Evolutionary conservation across 129 eudicot genomes (phyloP).

Genomic region (Pseudognaphalium luteoalbum): DNA sequence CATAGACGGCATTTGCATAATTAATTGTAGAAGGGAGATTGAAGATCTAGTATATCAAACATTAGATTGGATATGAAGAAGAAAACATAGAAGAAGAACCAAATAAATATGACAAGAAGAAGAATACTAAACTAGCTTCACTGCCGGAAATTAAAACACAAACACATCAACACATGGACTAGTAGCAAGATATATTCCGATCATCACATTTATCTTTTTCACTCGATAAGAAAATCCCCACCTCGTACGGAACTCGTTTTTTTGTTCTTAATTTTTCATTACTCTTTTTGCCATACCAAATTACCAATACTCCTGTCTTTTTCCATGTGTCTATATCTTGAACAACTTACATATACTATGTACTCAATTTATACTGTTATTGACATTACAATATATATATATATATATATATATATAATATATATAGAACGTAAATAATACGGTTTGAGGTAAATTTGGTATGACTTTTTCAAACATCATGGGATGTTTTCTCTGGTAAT

Average conservation of each 20-base stretch:
- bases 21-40: not conserved
- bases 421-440: not conserved
- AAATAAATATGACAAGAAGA: conserved; percentile 1
- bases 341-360: no score
- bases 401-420: no score
- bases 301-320: not conserved
- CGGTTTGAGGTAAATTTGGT: no score
- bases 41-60: not conserved
- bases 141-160: not conserved
- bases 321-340: not conserved
- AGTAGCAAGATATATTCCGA: not conserved
- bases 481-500: no score
- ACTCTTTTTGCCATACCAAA: not conserved
- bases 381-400: not conserved
- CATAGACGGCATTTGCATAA: conserved; percentile 4
- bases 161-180: not conserved
- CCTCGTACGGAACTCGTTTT: conserved; percentile 1
- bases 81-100: not conserved
- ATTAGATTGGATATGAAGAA: not conserved
- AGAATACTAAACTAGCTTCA: not conserved
- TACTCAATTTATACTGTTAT: not conserved
- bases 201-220: no score
- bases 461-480: no score
- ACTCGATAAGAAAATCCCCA: no score
- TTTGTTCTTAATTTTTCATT: not conserved